phyloP scores from a whole-genome alignment of 352 stramenopile genomes.

The Phytophthora pistaciae region DNA sequence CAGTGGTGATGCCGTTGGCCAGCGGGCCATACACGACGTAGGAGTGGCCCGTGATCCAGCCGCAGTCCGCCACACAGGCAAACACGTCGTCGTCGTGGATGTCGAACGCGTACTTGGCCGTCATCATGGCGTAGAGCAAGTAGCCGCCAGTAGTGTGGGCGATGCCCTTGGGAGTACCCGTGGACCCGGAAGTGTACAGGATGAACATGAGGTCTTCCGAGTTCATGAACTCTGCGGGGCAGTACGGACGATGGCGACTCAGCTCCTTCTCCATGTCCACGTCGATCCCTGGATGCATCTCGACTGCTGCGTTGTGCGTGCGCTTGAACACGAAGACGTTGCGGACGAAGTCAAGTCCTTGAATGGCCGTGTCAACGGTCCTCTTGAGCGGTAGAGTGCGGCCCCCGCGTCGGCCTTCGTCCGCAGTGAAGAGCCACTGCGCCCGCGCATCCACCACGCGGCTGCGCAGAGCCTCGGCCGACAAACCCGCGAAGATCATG shows the following conservation, averaged over 20 bases:
- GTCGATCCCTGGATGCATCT: constrained; percentile 83
- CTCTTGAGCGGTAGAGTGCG: constrained; percentile 94
- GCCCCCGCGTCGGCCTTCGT: constrained; percentile 93
- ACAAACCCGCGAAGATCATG: constrained; percentile 97
- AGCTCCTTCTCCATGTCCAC: constrained; percentile 94
- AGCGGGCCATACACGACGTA: constrained; percentile 97
- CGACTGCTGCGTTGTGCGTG: constrained; percentile 54
- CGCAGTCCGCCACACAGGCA: constrained; percentile 94
- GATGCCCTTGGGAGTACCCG: constrained; percentile 22
- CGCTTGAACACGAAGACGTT: constrained; percentile 89
- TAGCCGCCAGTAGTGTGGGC: constrained; percentile 91
- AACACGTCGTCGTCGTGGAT: constrained; percentile 93
- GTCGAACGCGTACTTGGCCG: constrained; percentile 94
- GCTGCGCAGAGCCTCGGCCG: constrained; percentile 93
- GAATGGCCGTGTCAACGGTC: constrained; percentile 94
- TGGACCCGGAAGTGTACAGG: constrained; percentile 29
- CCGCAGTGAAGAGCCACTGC: constrained; percentile 94
- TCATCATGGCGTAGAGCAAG: constrained; percentile 94
- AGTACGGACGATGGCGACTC: constrained; percentile 91
- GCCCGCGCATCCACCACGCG: constrained; percentile 90
- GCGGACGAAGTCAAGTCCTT: constrained; percentile 87
- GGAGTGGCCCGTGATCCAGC: constrained; percentile 97
- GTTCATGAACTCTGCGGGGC: constrained; percentile 95
- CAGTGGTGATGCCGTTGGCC: constrained; percentile 95
- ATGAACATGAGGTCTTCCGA: constrained; percentile 53